These are phyloP conservation scores for Sphaceloma murrayae DNA, from an alignment of 2,329 filamentous ascomycete genomes.

Conservation along the genomic window DNA sequence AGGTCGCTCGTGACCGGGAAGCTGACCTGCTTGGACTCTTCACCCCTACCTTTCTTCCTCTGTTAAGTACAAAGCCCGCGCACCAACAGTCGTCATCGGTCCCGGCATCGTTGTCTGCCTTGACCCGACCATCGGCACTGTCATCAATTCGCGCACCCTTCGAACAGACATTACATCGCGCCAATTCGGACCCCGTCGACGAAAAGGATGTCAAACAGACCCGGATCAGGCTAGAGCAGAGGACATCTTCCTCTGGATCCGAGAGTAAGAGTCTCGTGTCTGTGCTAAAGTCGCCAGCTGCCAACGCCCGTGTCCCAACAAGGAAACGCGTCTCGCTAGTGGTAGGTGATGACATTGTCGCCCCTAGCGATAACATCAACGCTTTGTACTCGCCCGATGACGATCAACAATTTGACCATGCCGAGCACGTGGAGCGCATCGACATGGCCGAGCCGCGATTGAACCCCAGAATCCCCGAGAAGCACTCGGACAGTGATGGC, in stretches of 20 bases:
- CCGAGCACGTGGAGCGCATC: constrained; percentile 20
- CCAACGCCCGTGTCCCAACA: constrained; percentile 20
- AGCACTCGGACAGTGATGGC: not conserved
- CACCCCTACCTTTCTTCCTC: constrained; percentile 29
- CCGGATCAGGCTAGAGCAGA: constrained; percentile 25
- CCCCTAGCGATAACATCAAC: constrained; percentile 28
- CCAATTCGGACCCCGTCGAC: constrained; percentile 25
- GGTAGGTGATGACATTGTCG: constrained; percentile 29
- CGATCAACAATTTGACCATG: constrained; percentile 22
- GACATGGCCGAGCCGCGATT: constrained; percentile 22
- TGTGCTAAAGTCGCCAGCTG: constrained; percentile 27
- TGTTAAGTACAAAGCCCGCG: constrained; percentile 20
- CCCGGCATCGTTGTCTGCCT: not conserved
- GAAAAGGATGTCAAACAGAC: constrained; percentile 24
- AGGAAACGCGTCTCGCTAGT: constrained; percentile 30
- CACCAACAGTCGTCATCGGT: constrained; percentile 24
- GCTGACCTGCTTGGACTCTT: constrained; percentile 30
- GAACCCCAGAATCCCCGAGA: constrained; percentile 1
- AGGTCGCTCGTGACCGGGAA: constrained; percentile 21
- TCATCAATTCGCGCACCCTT: constrained; percentile 4
- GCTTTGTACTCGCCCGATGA: not conserved
- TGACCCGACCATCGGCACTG: not conserved
- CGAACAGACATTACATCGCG: constrained; percentile 20
- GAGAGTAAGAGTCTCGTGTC: constrained; percentile 29
- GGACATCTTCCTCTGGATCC: constrained; percentile 30